Conservation (phyloP, 768 basidiomycete species). For the Dentipellis sp. region DNA sequence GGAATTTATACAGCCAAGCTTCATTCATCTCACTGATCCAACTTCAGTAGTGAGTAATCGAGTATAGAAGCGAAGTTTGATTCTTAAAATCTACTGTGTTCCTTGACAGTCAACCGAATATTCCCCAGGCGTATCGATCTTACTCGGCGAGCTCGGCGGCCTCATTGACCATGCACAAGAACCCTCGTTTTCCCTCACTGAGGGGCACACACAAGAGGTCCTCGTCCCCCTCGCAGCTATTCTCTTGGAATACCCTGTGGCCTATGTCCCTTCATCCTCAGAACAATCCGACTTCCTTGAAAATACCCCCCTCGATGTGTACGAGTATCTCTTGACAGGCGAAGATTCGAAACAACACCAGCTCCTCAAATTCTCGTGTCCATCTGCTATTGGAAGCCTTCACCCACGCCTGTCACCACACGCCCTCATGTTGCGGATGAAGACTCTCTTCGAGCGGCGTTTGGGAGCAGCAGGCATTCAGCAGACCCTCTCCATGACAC, state of each 20-base stretch:
- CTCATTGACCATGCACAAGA: not conserved
- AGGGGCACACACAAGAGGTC: not conserved
- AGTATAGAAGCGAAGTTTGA: not conserved
- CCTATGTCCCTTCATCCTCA: conserved; percentile 32
- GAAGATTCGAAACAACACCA: not conserved
- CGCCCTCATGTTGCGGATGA: not conserved
- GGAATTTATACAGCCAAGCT: not conserved
- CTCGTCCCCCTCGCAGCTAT: conserved; percentile 48
- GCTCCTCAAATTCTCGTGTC: not conserved
- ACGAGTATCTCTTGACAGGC: not conserved
- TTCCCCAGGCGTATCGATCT: not conserved
- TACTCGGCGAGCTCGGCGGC: not conserved
- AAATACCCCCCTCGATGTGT: not conserved
- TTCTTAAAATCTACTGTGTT: not conserved
- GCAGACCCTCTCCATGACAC: not conserved
- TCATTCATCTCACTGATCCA: not conserved
- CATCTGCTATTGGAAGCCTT: not conserved
- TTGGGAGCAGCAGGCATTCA: not conserved
- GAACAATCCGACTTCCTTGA: conserved; percentile 11
- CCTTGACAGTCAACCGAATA: not conserved
- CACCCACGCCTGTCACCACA: not conserved
- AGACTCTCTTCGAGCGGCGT: not conserved
- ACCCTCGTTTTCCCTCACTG: not conserved
- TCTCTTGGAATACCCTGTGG: conserved; percentile 54
- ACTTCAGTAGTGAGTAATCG: not conserved